Evolutionary conservation across 164 flowering plant species (phyloP).

Genomic region (Tetrastigma voinierianum): DNA sequence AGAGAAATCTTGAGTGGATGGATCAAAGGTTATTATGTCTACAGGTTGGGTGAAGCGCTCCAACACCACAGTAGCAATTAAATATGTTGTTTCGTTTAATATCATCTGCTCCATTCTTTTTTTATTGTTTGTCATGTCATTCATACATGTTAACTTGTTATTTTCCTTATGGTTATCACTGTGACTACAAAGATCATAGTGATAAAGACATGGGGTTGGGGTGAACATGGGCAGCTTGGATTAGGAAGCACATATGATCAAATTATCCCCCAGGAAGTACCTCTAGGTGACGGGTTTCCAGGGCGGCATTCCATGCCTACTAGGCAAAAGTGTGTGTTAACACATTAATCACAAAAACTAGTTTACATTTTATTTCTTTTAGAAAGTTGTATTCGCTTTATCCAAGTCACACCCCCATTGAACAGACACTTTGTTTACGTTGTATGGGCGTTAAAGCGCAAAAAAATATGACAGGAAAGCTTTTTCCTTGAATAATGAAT

Average conservation of each 20-base stretch:
- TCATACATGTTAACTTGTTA: neutral
- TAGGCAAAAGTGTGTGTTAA: too few species aligned
- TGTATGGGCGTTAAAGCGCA: too few species aligned
- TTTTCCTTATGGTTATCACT: neutral
- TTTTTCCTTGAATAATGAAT: too few species aligned
- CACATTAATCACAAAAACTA: too few species aligned
- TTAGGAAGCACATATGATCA: constrained; percentile 61
- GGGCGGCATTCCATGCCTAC: neutral
- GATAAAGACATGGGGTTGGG: constrained; percentile 93
- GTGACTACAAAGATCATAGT: constrained; percentile 52
- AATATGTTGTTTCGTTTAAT: constrained; percentile 2
- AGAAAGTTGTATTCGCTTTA: too few species aligned
- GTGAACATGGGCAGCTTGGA: constrained; percentile 97
- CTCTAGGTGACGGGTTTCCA: constrained; percentile 17
- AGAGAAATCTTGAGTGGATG: constrained; percentile 35
- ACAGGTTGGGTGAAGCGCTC: constrained; percentile 96
- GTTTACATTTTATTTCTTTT: too few species aligned
- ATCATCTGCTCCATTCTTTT: neutral
- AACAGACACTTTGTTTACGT: too few species aligned
- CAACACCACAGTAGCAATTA: constrained; percentile 68
- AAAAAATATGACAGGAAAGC: too few species aligned
- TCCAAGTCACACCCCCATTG: too few species aligned
- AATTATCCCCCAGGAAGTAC: constrained; percentile 50
- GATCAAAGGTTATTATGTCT: constrained; percentile 41
- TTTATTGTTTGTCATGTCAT: neutral